Conservation (phyloP, 306 rosid species). For the Bauhinia variegata region DNA sequence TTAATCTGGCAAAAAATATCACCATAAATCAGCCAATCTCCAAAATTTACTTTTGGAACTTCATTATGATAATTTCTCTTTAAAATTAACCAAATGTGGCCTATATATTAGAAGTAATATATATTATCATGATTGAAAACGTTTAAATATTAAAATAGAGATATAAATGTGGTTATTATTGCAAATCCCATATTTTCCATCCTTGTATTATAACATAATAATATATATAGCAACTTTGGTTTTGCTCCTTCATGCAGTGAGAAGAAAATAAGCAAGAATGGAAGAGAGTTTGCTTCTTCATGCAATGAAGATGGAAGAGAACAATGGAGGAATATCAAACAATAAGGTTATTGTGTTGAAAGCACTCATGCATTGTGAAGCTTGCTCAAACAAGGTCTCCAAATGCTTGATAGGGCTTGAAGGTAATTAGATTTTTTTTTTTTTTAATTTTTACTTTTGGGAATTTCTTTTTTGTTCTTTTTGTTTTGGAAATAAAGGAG, state of each 20-base stretch:
- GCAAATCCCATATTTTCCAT: neutral
- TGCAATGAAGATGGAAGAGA: neutral
- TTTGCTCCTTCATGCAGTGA: slow-evolving; percentile 3
- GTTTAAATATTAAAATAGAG: slow-evolving; percentile 16
- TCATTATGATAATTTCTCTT: slow-evolving; percentile 7
- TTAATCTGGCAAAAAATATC: too few relatives aligned
- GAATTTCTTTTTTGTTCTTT: too few relatives aligned
- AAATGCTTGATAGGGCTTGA: slow-evolving; percentile 59
- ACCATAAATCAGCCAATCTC: neutral
- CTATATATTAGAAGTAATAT: too few relatives aligned
- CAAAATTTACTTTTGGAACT: neutral
- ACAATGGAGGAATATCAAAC: slow-evolving; percentile 2
- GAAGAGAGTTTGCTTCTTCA: neutral
- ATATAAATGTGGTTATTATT: slow-evolving; percentile 15
- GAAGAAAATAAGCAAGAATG: slow-evolving; percentile 6
- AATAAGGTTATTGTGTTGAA: slow-evolving; percentile 57
- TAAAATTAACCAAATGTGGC: slow-evolving; percentile 13
- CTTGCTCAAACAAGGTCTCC: slow-evolving; percentile 57
- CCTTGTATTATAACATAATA: slow-evolving; percentile 23
- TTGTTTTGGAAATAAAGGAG: too few relatives aligned
- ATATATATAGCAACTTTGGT: too few relatives aligned
- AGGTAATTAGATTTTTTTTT: slow-evolving; percentile 43
- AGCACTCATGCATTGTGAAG: slow-evolving; percentile 79
- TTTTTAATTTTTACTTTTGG: neutral
- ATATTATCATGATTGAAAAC: neutral